Base-by-base conservation (phyloP, 768 basidiomycete genomes). In the Daedalea quercina region DNA sequence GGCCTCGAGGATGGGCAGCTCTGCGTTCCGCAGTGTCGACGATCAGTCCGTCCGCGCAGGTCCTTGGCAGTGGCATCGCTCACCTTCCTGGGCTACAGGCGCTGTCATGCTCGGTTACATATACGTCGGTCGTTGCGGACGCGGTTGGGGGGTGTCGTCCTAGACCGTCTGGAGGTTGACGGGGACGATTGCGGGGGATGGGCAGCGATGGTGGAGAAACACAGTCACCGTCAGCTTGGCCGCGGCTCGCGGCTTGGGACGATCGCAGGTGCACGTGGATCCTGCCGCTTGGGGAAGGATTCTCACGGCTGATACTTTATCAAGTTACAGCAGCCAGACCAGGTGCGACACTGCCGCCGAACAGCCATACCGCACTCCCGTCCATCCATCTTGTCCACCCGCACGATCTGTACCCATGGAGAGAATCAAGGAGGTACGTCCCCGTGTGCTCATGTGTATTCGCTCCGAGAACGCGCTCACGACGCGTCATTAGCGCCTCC, bases 1-100 rank as follows among this genome's bases (percentile, higher is more conserved):
- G 26, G 88, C 79, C 77, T 98, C 95, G 64, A 98, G 85, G 69
- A 98, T 91, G 54, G 90, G 85, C 57, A 94, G 76, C 74, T 98
- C 95, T 85, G 73, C 62, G 67, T 63, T 65, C 44, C 19, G 34
- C n/a, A 35, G 34, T 15, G 19, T 26, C 50, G 35, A 52, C 13
- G 52, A 22, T 34, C 47, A 49, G 33, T 23, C 47, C 31, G 15
- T 25, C 28, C 15, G 28, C 26, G 31, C 17, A 15, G 37, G 19
- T 40, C 37, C 37, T 40, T 9, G 20, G 33, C 31, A 23, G 15
- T 19, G 13, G 3, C 28, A 53, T 55, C 47, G 63, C 72, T 58
- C 59, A 86, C 89, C 89, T 78, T 90, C 87, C 61, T 90, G 89
- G 51, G 88, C 82, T 50, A 91, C 85, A 47, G 84, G 77, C 35